Percentiles rank a stretch among this genome's conserved stretches.
Conservation (phyloP, 2,329 filamentous ascomycete genomes). For the Knufia fluminis region DNA sequence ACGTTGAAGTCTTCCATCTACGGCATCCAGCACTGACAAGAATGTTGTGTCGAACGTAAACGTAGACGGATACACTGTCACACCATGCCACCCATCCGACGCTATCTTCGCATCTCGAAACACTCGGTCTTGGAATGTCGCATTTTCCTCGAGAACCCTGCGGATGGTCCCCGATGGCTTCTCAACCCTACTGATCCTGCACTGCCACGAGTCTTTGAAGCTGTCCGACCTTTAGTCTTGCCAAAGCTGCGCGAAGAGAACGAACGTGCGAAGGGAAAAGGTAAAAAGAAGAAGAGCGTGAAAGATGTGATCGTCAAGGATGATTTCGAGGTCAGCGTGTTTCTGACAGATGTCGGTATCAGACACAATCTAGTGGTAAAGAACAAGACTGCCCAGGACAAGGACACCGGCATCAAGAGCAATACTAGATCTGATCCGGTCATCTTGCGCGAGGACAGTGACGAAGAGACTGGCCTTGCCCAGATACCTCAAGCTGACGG, state of each 20-base stretch:
- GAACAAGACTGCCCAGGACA: conserved; percentile 65
- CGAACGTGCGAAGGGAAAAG: conserved; percentile 49
- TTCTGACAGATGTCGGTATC: conserved; percentile 75
- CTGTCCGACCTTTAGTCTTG: conserved; percentile 73
- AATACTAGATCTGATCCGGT: conserved; percentile 44
- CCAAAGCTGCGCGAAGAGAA: conserved; percentile 87
- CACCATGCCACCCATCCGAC: conserved; percentile 22
- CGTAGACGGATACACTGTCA: background rate
- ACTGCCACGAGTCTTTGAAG: conserved; percentile 73
- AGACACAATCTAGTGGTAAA: conserved; percentile 81
- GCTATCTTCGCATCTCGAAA: conserved; percentile 83
- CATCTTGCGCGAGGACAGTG: conserved; percentile 49
- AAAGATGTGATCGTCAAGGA: conserved; percentile 84
- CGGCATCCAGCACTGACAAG: no score
- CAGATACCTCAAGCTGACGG: conserved; percentile 17
- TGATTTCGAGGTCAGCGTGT: conserved; percentile 92
- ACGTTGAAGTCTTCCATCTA: no score
- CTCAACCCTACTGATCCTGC: conserved; percentile 66
- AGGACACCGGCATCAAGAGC: conserved; percentile 39
- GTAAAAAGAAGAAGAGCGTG: conserved; percentile 66
- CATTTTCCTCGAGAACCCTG: conserved; percentile 88
- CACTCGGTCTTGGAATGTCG: conserved; percentile 93
- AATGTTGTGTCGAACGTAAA: no score
- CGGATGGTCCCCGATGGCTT: conserved; percentile 73
- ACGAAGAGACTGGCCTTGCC: conserved; percentile 40